These are phyloP conservation scores for Suhomyces faveliae DNA, from an alignment of 805 yeast species.

Conservation along the genomic window DNA sequence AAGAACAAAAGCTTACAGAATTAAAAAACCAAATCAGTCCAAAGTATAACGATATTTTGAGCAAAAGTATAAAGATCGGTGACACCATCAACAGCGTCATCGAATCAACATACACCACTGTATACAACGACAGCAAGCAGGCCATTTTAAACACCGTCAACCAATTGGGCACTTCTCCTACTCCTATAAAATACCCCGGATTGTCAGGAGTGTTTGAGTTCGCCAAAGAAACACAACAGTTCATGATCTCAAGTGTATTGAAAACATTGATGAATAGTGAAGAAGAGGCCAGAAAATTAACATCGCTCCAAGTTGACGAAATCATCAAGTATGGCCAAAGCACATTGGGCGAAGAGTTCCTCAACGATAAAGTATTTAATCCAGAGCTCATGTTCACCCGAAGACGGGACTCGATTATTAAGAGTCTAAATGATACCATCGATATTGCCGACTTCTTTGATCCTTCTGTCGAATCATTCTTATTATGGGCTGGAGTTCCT, in stretches of 20 bases:
- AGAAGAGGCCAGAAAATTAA: slow-evolving; percentile 58
- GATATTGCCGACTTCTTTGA: slow-evolving; percentile 77
- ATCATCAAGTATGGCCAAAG: slow-evolving; percentile 62
- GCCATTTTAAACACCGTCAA: slow-evolving; percentile 53
- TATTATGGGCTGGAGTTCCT: slow-evolving; percentile 45
- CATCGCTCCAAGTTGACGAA: slow-evolving; percentile 58
- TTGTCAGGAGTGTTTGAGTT: slow-evolving; percentile 64
- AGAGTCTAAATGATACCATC: slow-evolving; percentile 58
- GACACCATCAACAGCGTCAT: slow-evolving; percentile 61
- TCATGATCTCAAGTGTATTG: slow-evolving; percentile 63
- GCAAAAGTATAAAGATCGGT: slow-evolving; percentile 51
- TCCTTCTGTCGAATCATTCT: slow-evolving; percentile 63
- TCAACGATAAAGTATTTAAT: slow-evolving; percentile 61
- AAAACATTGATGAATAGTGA: slow-evolving; percentile 67
- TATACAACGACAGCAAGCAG: slow-evolving; percentile 60
- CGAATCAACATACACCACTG: slow-evolving; percentile 56
- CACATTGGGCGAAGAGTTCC: slow-evolving; percentile 61
- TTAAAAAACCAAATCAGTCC: slow-evolving; percentile 60
- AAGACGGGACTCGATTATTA: slow-evolving; percentile 57
- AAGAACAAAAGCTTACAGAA: slow-evolving; percentile 44
- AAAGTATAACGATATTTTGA: slow-evolving; percentile 52
- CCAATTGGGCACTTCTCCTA: slow-evolving; percentile 49
- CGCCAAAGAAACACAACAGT: slow-evolving; percentile 65
- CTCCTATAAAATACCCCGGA: slow-evolving; percentile 56
- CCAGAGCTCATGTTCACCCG: slow-evolving; percentile 82